phyloP scores from a whole-genome alignment of 2,329 filamentous ascomycete species.

The Coleophoma cylindrospora region DNA sequence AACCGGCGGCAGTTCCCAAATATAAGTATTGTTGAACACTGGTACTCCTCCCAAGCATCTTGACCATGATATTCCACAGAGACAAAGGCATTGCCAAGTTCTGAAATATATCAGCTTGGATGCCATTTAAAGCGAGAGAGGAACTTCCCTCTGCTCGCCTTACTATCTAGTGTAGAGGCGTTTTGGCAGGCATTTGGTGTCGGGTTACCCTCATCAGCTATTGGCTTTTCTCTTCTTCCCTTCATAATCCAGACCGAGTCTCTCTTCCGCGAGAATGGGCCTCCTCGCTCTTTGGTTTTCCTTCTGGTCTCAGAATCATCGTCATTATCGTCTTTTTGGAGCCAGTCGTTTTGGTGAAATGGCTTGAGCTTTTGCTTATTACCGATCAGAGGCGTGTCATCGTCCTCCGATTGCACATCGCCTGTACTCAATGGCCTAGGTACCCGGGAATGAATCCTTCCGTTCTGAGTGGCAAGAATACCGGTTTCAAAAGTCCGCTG shows the following conservation, averaged over 20 bases:
- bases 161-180: constrained; percentile 9
- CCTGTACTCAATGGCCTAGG: constrained; percentile 15
- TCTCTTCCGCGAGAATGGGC: constrained; percentile 33
- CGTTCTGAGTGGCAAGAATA: constrained; percentile 12
- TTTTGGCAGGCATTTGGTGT: constrained; percentile 11
- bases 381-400: constrained; percentile 3
- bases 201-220: constrained; percentile 15
- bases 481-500: constrained; percentile 28
- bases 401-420: constrained; percentile 16
- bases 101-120: constrained; percentile 11
- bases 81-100: too few species aligned
- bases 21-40: too few species aligned
- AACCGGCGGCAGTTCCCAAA: too few species aligned
- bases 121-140: constrained; percentile 21
- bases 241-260: constrained; percentile 47
- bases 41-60: too few species aligned
- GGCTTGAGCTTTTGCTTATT: constrained; percentile 7
- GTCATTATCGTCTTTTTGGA: constrained; percentile 46
- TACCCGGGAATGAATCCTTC: constrained; percentile 5
- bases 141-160: constrained; percentile 15
- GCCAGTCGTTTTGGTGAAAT: constrained; percentile 41
- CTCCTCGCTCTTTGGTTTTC: constrained; percentile 13
- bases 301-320: constrained; percentile 10
- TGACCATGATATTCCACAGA: too few species aligned
- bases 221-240: constrained; percentile 28